Evolutionary conservation across 768 basidiomycete species (phyloP).

Genomic region (Hortiboletus campestris): DNA sequence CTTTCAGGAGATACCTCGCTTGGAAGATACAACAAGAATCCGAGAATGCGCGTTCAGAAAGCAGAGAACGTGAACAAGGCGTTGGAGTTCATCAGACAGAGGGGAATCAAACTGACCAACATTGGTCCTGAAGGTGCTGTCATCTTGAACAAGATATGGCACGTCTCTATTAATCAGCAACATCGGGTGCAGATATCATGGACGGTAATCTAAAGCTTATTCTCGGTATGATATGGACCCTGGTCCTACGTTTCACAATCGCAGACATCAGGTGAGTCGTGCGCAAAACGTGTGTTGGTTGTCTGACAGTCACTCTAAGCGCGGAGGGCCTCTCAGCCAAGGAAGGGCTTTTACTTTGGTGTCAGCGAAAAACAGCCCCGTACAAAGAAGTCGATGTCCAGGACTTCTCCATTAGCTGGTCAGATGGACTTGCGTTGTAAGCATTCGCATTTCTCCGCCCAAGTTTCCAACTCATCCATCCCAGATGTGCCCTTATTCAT

Average conservation of each 20-base stretch:
- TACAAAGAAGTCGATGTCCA: slow-evolving; percentile 92
- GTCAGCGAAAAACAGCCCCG: slow-evolving; percentile 90
- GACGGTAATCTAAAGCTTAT: slow-evolving; percentile 99
- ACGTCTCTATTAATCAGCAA: slow-evolving; percentile 1
- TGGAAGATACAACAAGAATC: slow-evolving; percentile 89
- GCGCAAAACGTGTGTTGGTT: not conserved
- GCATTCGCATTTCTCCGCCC: slow-evolving; percentile 24
- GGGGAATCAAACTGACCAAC: slow-evolving; percentile 95
- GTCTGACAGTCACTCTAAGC: slow-evolving; percentile 41
- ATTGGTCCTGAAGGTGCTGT: slow-evolving; percentile 89
- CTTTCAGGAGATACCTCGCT: slow-evolving; percentile 79
- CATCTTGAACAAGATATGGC: not conserved
- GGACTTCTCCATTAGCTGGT: slow-evolving; percentile 92
- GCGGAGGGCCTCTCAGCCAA: slow-evolving; percentile 99
- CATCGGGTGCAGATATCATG: slow-evolving; percentile 74
- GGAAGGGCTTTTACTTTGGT: slow-evolving; percentile 96
- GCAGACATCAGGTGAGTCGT: slow-evolving; percentile 88
- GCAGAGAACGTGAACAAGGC: slow-evolving; percentile 99
- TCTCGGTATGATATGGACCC: slow-evolving; percentile 99
- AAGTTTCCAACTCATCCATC: slow-evolving; percentile 6
- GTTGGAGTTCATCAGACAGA: slow-evolving; percentile 88
- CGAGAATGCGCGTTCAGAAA: slow-evolving; percentile 91
- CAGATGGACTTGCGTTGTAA: slow-evolving; percentile 92
- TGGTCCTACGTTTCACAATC: slow-evolving; percentile 96
- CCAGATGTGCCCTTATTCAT: slow-evolving; percentile 94